Evolutionary conservation across 2,329 filamentous ascomycete species (phyloP), one percentile per base, ranked within the genome.

Genomic region (Apiospora aurea): DNA sequence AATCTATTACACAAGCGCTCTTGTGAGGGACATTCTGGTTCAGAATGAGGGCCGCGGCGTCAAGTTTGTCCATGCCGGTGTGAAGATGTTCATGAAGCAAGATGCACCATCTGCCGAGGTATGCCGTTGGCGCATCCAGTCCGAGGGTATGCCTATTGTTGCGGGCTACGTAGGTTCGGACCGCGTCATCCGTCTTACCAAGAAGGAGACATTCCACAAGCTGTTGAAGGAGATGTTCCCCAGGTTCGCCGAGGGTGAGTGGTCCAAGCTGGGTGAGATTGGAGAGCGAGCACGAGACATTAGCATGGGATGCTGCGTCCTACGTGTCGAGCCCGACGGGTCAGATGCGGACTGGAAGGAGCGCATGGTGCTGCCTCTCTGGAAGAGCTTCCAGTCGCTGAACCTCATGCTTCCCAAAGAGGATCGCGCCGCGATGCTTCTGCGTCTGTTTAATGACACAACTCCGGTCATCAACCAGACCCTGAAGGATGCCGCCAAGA

Each of bases 61-160:
- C 82, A 97, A 96, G 81, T 97, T 99, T 80, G 93, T 99, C 69
- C 96, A 99, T 83, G 96, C 93, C 69, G 96, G 96, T 75, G 95
- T 99, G 46, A 97, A 97, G 85, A 98, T 98, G 94, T 99, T 97
- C 81, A 96, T 98, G 87, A 97, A 97, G 86, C 96, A 98, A 82
- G 95, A 98, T 79, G 93, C 94, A 0, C 95, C 97, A 73, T 93
- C 92, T 6, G 91, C 92, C 47, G 92, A 95, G 71, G 93, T 96
- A 46, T 97, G 95, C 85, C 90, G 92, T 72, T 99, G 96, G 96
- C 91, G 96, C 67, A 96, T 99, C 77, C 96, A 99, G 86, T 93
- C 92, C 16, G 96, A 99, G 82, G 96, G 96, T 34, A 91, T 99
- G 84, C 91, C 93, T 13, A 95, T 99, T 75, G 87, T 98, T 47